A percentile compares a stretch with the other conserved stretches of the same genome.
These are phyloP conservation scores for Umbelopsis ramanniana DNA, from an alignment of 192 early-diverging fungal genomes.

Conservation along the genomic window DNA sequence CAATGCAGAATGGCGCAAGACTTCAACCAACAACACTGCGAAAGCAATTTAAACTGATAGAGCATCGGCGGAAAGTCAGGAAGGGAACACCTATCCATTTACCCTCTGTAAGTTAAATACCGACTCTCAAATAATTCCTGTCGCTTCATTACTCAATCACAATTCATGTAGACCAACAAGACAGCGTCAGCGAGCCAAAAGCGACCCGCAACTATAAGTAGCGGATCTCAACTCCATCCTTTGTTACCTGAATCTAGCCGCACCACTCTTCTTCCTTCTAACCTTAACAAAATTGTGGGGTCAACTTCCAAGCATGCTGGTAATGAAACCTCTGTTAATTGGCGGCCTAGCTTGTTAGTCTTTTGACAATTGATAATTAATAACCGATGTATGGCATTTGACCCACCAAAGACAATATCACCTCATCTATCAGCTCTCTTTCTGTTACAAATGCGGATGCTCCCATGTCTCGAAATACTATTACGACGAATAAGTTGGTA, in stretches of 20 bases:
- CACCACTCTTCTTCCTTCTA: neutral
- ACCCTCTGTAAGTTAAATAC: neutral
- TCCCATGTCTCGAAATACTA: too few species aligned
- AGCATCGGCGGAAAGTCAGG: neutral
- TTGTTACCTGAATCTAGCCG: neutral
- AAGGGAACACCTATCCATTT: constrained; percentile 4
- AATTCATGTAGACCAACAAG: too few species aligned
- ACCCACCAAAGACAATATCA: neutral
- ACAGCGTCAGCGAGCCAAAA: neutral
- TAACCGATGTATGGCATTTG: neutral
- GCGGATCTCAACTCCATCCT: neutral
- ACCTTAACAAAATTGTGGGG: constrained; percentile 10
- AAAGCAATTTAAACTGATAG: constrained; percentile 15
- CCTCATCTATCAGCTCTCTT: neutral
- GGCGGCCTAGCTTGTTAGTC: too few species aligned
- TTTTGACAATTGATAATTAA: too few species aligned
- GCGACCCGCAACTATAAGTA: neutral
- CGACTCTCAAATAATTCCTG: neutral
- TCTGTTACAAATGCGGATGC: neutral
- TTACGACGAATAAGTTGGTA: too few species aligned
- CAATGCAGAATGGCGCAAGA: neutral
- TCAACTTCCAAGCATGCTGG: neutral
- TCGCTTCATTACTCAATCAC: too few species aligned
- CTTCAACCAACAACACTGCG: neutral
- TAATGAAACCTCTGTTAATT: neutral